Conservation (phyloP, 1,139 yeast species). For the Saccharomycopsis hybrid region DNA sequence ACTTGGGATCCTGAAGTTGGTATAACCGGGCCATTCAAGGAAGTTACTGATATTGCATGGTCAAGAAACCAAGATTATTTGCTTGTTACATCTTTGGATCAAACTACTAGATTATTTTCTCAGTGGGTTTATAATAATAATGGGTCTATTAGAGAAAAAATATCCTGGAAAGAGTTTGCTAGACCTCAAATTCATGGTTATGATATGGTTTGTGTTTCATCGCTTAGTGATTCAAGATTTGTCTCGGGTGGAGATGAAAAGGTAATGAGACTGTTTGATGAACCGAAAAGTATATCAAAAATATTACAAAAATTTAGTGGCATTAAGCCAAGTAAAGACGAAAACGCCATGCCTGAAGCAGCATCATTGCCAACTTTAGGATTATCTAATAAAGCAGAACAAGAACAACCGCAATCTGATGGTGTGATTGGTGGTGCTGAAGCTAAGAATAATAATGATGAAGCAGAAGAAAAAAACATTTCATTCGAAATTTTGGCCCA, state of each 20-base stretch:
- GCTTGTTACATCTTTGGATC: slow-evolving; percentile 77
- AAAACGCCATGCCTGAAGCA: slow-evolving; percentile 43
- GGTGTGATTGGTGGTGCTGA: too few relatives aligned
- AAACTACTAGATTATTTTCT: slow-evolving; percentile 81
- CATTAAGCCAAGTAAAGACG: slow-evolving; percentile 28
- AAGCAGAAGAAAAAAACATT: slow-evolving; percentile 35
- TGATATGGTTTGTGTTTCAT: slow-evolving; percentile 83
- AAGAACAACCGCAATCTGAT: slow-evolving; percentile 30
- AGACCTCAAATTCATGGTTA: slow-evolving; percentile 98
- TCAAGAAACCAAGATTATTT: slow-evolving; percentile 59
- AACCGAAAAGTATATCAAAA: slow-evolving; percentile 76
- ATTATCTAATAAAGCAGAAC: slow-evolving; percentile 82
- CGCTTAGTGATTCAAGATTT: slow-evolving; percentile 48
- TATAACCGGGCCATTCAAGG: slow-evolving; percentile 69
- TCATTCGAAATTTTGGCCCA: slow-evolving; percentile 34
- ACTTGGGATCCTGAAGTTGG: slow-evolving; percentile 55
- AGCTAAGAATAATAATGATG: slow-evolving; percentile 34
- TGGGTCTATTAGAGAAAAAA: slow-evolving; percentile 26
- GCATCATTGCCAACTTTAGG: slow-evolving; percentile 94
- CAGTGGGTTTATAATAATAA: slow-evolving; percentile 41
- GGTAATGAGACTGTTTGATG: slow-evolving; percentile 79
- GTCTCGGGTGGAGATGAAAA: slow-evolving; percentile 97
- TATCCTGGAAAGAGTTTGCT: slow-evolving; percentile 83
- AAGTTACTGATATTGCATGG: slow-evolving; percentile 82
- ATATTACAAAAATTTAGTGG: slow-evolving; percentile 53